Percentiles rank a stretch among this genome's conserved stretches.
Conservation (phyloP, 768 basidiomycete genomes). For the Auricularia auricula-judae region DNA sequence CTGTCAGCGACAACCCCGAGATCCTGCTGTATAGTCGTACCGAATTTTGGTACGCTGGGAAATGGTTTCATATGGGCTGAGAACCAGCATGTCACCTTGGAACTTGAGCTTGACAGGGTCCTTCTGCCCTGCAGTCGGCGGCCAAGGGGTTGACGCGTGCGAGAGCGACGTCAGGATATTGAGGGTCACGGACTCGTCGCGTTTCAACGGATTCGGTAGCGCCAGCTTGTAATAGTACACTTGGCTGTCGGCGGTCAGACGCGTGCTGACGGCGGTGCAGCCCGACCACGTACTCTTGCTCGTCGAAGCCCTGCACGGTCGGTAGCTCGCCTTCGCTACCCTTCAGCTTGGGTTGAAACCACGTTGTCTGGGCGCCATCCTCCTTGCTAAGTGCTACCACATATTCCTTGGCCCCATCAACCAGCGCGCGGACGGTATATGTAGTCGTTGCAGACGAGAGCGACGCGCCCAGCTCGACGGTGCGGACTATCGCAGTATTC, state of each 20-base stretch:
- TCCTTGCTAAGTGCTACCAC: slow-evolving; percentile 52
- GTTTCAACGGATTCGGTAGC: slow-evolving; percentile 47
- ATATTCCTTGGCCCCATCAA: slow-evolving; percentile 50
- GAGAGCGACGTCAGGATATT: slow-evolving; percentile 72
- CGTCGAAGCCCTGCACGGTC: slow-evolving; percentile 37
- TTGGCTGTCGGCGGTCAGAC: slow-evolving; percentile 16
- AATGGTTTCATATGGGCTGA: slow-evolving; percentile 72
- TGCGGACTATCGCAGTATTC: slow-evolving; percentile 82
- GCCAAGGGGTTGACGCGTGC: slow-evolving; percentile 69
- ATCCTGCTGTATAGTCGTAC: slow-evolving; percentile 31
- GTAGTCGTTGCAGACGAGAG: slow-evolving; percentile 83
- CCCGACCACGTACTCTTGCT: slow-evolving; percentile 36
- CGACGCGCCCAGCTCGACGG: slow-evolving; percentile 82
- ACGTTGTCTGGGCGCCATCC: slow-evolving; percentile 60
- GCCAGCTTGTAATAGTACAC: slow-evolving; percentile 48
- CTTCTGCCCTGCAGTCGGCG: slow-evolving; percentile 56
- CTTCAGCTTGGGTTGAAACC: slow-evolving; percentile 73
- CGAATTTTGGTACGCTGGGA: slow-evolving; percentile 82
- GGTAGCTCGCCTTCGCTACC: slow-evolving; percentile 46
- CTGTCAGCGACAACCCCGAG: background rate
- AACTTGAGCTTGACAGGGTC: slow-evolving; percentile 78
- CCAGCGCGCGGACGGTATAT: slow-evolving; percentile 68
- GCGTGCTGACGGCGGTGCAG: slow-evolving; percentile 1
- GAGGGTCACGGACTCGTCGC: slow-evolving; percentile 57
- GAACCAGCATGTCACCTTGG: slow-evolving; percentile 61